Percentiles rank a stretch among this genome's conserved stretches.
phyloP scores from a whole-genome alignment of 345 rosid species.

The Gossypium arboreum region DNA sequence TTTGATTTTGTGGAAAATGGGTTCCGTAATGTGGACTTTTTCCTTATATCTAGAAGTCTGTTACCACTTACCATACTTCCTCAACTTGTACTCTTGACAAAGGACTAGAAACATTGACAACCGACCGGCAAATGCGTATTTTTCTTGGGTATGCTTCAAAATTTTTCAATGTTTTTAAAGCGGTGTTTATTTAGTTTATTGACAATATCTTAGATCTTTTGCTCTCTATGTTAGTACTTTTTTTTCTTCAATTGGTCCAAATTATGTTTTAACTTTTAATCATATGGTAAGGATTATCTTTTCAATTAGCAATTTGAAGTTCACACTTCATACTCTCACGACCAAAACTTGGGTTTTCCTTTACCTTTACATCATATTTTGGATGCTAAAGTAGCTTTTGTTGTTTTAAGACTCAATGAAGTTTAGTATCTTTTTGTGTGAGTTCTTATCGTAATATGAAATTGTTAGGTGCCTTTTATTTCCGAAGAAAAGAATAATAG shows the following conservation, averaged over 20 bases:
- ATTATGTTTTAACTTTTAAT: not conserved
- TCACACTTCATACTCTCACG: not conserved
- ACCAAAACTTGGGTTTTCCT: not conserved
- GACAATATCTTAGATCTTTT: slow-evolving; percentile 3
- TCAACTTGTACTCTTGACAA: slow-evolving; percentile 68
- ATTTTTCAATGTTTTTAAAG: not conserved
- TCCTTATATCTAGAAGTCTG: slow-evolving; percentile 72
- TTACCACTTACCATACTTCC: slow-evolving; percentile 57
- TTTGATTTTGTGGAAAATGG: slow-evolving; percentile 2
- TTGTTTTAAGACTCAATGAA: not conserved
- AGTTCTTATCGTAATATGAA: not conserved
- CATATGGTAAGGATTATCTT: not conserved
- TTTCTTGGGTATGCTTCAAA: slow-evolving; percentile 60
- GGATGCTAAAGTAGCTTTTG: not conserved
- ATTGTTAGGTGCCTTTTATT: not conserved
- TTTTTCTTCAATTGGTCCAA: not conserved
- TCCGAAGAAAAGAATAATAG: not conserved
- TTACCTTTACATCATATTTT: not conserved
- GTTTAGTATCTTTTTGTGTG: not conserved
- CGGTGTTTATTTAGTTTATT: not conserved
- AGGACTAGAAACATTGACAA: slow-evolving; percentile 80
- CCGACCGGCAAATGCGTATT: slow-evolving; percentile 72
- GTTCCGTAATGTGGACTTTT: slow-evolving; percentile 61
- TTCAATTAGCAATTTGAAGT: not conserved
- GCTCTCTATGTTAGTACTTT: not conserved